phyloP scores from a whole-genome alignment of 148 eudicot species.

The Oxyria digyna region DNA sequence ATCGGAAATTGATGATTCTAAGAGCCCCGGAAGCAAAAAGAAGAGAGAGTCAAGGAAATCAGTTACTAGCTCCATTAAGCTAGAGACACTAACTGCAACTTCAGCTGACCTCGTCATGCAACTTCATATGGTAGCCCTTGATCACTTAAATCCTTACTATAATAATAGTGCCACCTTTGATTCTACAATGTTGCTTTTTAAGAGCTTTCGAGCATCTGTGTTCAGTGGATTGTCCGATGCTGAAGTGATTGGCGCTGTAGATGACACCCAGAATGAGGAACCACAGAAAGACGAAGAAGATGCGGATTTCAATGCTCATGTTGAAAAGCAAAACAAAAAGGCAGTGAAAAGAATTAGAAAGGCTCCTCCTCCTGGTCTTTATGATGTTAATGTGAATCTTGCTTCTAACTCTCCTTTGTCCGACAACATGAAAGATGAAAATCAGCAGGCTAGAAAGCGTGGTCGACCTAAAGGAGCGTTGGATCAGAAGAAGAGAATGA shows the following conservation, averaged over 20 bases:
- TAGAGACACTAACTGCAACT: slow-evolving; percentile 9
- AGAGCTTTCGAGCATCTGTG: slow-evolving; percentile 33
- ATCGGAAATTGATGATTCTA: slow-evolving; percentile 1
- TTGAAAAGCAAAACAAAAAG: slow-evolving; percentile 12
- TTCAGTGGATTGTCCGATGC: slow-evolving; percentile 21
- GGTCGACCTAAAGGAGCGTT: neutral
- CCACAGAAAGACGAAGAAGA: slow-evolving; percentile 12
- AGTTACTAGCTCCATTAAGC: neutral
- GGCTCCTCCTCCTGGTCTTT: neutral
- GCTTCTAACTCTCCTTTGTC: neutral
- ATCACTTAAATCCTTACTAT: slow-evolving; percentile 28
- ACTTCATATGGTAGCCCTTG: slow-evolving; percentile 41
- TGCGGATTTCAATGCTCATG: slow-evolving; percentile 16
- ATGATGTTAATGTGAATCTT: neutral
- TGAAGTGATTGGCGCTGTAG: slow-evolving; percentile 1
- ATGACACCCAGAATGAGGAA: neutral
- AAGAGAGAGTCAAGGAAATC: slow-evolving; percentile 4
- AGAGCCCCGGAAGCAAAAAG: neutral
- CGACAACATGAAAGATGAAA: neutral
- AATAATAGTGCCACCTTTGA: slow-evolving; percentile 36
- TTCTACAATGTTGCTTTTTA: slow-evolving; percentile 25
- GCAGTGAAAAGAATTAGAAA: neutral
- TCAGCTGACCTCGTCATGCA: slow-evolving; percentile 48
- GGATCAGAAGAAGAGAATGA: neutral
- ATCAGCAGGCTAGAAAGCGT: no score